phyloP scores from a whole-genome alignment of 768 basidiomycete genomes.

The Leucocoprinus leucothites region DNA sequence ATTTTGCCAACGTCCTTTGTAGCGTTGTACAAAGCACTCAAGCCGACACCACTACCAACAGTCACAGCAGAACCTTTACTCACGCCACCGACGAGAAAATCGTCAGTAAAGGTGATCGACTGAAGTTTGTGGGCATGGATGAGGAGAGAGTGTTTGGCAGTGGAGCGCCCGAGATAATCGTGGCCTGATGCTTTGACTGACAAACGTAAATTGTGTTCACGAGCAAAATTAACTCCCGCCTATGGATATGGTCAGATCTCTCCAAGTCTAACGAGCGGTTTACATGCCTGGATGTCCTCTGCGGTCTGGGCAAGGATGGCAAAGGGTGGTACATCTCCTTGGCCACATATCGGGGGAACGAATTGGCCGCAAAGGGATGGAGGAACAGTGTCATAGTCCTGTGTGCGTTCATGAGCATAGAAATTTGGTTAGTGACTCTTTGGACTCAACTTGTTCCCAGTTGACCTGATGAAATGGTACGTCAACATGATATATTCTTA shows the following conservation, averaged over 20 bases:
- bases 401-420: not conserved
- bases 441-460: not conserved
- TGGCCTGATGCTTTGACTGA: not conserved
- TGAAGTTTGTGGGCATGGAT: no score
- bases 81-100: not conserved
- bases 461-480: not conserved
- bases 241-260: no score
- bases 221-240: conserved; percentile 8
- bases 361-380: conserved; percentile 24
- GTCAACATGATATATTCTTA: not conserved
- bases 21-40: conserved; percentile 18
- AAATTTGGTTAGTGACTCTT: no score
- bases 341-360: conserved; percentile 21
- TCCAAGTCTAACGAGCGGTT: no score
- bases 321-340: conserved; percentile 28
- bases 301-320: conserved; percentile 26
- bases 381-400: conserved; percentile 24
- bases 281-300: conserved; percentile 24
- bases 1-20: conserved; percentile 22
- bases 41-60: conserved; percentile 23
- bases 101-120: no score
- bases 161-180: not conserved
- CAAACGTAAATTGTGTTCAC: not conserved
- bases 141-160: not conserved
- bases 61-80: conserved; percentile 17